phyloP scores from a whole-genome alignment of 1,139 yeast genomes.

The Blastobotrys serpentis region DNA sequence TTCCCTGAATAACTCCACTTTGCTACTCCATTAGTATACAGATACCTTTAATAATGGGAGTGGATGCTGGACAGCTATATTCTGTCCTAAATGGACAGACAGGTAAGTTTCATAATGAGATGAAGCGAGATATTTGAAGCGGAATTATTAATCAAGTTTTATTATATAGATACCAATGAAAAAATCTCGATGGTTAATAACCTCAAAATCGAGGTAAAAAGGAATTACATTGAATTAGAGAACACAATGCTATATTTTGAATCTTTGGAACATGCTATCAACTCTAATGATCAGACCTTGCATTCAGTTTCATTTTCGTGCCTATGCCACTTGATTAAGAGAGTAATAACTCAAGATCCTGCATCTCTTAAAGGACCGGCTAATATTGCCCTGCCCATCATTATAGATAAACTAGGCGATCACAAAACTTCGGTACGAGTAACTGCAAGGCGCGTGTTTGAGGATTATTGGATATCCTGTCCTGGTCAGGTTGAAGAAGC shows the following conservation, averaged over 20 bases:
- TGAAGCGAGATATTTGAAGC: not conserved
- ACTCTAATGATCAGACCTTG: slow-evolving; percentile 45
- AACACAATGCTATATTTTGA: slow-evolving; percentile 58
- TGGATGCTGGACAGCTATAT: slow-evolving; percentile 25
- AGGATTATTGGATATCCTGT: slow-evolving; percentile 66
- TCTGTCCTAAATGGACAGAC: slow-evolving; percentile 18
- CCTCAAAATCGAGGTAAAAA: slow-evolving; percentile 68
- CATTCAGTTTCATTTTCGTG: slow-evolving; percentile 59
- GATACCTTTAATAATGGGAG: slow-evolving; percentile 19
- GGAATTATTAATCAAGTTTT: not conserved
- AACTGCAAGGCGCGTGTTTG: slow-evolving; percentile 57
- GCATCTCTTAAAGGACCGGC: slow-evolving; percentile 51
- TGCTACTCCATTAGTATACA: not conserved
- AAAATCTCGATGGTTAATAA: slow-evolving; percentile 48
- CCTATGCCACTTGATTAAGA: slow-evolving; percentile 69
- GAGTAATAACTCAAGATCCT: slow-evolving; percentile 73
- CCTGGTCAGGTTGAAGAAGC: slow-evolving; percentile 54
- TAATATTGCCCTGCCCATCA: slow-evolving; percentile 54
- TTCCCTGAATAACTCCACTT: not conserved
- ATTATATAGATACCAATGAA: slow-evolving; percentile 27
- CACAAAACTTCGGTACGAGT: slow-evolving; percentile 44
- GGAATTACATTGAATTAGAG: slow-evolving; percentile 29
- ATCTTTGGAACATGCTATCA: slow-evolving; percentile 51
- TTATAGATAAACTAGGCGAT: slow-evolving; percentile 55
- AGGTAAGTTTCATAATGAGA: slow-evolving; percentile 21